phyloP scores from a whole-genome alignment of 2,329 filamentous ascomycete species.

The Epichloe glyceriae region DNA sequence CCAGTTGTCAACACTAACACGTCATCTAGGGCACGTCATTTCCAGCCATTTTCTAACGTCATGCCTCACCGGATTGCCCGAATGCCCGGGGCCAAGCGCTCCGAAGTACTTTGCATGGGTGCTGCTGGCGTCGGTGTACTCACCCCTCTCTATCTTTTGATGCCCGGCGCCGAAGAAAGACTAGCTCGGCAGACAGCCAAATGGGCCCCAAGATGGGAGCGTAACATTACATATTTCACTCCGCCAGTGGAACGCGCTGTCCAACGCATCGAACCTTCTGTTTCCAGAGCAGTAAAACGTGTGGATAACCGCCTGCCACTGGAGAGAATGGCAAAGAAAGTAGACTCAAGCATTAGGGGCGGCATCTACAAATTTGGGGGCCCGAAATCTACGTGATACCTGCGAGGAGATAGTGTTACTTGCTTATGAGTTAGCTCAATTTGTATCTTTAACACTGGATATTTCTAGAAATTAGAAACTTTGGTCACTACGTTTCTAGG shows the following conservation, averaged over 20 bases:
- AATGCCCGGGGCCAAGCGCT: slow-evolving; percentile 34
- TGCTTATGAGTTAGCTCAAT: no score
- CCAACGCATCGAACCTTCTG: slow-evolving; percentile 34
- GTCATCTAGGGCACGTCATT: no score
- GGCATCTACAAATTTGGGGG: slow-evolving; percentile 27
- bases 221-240: slow-evolving; percentile 40
- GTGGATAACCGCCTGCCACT: slow-evolving; percentile 36
- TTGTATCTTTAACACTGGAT: no score
- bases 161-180: slow-evolving; percentile 42
- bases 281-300: slow-evolving; percentile 30
- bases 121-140: slow-evolving; percentile 40
- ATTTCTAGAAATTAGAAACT: no score
- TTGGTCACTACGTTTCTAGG: no score
- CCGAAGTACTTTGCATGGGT: slow-evolving; percentile 40
- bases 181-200: slow-evolving; percentile 39
- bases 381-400: slow-evolving; percentile 6
- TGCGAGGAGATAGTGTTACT: no score
- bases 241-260: slow-evolving; percentile 33
- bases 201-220: slow-evolving; percentile 49
- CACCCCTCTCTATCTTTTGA: slow-evolving; percentile 43
- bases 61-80: slow-evolving; percentile 34
- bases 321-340: slow-evolving; percentile 34
- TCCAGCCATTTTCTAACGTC: slow-evolving; percentile 11
- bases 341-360: slow-evolving; percentile 34
- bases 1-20: neutral